Percentiles rank a stretch among this genome's conserved stretches.
Evolutionary conservation across 345 rosid genomes (phyloP).

Genomic region (Cardiospermum halicacabum): DNA sequence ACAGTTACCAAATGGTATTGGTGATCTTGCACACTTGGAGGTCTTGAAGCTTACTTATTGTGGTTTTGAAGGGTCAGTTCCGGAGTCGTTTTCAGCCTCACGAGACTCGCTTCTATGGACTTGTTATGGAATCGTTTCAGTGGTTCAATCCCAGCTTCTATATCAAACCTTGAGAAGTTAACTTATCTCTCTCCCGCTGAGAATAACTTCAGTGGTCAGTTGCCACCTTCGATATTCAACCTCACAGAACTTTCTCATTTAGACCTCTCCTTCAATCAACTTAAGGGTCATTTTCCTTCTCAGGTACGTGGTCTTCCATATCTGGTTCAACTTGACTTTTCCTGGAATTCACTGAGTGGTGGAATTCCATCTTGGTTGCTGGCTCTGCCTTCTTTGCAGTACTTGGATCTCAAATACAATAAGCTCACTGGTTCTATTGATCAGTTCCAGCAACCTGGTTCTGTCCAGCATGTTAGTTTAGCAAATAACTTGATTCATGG

Average conservation of each 20-base stretch:
- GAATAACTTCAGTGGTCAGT: not conserved
- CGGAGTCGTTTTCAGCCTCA: not conserved
- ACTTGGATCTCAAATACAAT: not conserved
- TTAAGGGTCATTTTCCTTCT: no score
- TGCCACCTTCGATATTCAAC: not conserved
- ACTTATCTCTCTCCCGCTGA: not conserved
- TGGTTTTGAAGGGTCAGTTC: not conserved
- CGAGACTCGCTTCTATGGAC: not conserved
- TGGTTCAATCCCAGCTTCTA: constrained; percentile 2
- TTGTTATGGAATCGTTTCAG: not conserved
- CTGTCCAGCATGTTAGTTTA: no score
- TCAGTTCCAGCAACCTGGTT: not conserved
- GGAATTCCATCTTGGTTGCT: constrained; percentile 9
- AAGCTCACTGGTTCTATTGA: not conserved
- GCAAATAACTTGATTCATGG: no score
- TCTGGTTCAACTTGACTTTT: not conserved
- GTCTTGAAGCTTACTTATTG: not conserved
- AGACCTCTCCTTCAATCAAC: no score
- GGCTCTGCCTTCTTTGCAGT: not conserved
- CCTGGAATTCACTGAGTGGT: not conserved
- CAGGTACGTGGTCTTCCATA: no score
- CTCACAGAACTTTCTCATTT: not conserved
- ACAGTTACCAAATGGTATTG: no score
- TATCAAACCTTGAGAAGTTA: constrained; percentile 2
- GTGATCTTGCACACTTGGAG: no score